phyloP scores from a whole-genome alignment of 768 basidiomycete genomes.

The Dacryopinax primogenitus region DNA sequence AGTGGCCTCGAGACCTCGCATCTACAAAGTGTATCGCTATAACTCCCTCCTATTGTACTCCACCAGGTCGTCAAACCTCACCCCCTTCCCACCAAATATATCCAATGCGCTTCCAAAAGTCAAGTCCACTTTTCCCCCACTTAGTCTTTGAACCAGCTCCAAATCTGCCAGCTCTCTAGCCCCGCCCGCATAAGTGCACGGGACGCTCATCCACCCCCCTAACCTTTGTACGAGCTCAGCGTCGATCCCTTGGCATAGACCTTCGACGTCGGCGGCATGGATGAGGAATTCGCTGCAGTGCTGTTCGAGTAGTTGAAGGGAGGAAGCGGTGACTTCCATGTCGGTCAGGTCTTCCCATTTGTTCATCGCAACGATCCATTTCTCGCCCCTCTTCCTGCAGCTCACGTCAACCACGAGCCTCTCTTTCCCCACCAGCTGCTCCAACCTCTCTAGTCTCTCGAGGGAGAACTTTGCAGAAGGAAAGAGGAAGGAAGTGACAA shows the following conservation, averaged over 20 bases:
- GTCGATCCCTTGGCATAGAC: conserved; percentile 92
- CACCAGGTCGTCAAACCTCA: conserved; percentile 33
- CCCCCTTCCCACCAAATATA: conserved; percentile 35
- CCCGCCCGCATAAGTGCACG: conserved; percentile 94
- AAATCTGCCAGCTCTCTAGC: conserved; percentile 85
- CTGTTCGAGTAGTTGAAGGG: conserved; percentile 13
- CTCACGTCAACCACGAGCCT: conserved; percentile 88
- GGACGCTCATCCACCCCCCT: conserved; percentile 81
- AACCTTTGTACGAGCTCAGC: conserved; percentile 72
- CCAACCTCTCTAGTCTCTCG: conserved; percentile 52
- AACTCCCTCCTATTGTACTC: conserved; percentile 21
- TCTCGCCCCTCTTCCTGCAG: conserved; percentile 61
- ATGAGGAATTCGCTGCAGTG: conserved; percentile 70
- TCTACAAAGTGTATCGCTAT: background rate
- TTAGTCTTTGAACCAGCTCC: conserved; percentile 63
- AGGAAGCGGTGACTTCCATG: conserved; percentile 78
- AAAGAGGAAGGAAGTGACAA: conserved; percentile 95
- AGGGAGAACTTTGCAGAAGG: conserved; percentile 68
- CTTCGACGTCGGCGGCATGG: conserved; percentile 98
- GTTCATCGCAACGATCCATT: conserved; percentile 96
- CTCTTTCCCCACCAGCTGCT: conserved; percentile 61
- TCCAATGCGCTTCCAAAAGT: conserved; percentile 59
- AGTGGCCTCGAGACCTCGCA: too few species aligned
- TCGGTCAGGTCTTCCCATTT: conserved; percentile 96
- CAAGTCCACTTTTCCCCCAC: conserved; percentile 70